phyloP scores from a whole-genome alignment of 495 filamentous ascomycete genomes.

The Xylaria bambusicola region DNA sequence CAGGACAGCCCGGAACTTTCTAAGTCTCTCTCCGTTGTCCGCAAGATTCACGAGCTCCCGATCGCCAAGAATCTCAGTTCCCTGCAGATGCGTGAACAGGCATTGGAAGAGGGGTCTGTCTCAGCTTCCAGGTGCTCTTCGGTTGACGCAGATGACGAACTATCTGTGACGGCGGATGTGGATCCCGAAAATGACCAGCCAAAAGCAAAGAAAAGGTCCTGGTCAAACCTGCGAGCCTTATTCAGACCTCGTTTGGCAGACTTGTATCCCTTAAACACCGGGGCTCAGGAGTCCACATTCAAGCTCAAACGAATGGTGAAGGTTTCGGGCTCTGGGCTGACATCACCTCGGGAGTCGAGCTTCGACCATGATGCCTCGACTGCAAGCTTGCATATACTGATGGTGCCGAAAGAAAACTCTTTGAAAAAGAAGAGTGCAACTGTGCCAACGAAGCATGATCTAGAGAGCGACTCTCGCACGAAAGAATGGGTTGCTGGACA shows the following conservation, averaged over 20 bases:
- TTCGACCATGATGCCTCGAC: neutral
- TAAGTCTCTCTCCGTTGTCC: neutral
- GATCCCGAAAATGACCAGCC: neutral
- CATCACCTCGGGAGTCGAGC: neutral
- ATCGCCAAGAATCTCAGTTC: conserved; percentile 19
- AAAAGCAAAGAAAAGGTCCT: conserved; percentile 14
- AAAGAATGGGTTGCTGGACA: conserved; percentile 2
- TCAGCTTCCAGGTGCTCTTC: neutral
- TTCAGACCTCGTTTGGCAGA: conserved; percentile 9
- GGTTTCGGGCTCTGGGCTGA: neutral
- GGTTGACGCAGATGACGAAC: neutral
- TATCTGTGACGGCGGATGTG: neutral
- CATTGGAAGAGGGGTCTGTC: neutral
- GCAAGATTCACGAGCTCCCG: conserved; percentile 13
- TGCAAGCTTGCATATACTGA: neutral
- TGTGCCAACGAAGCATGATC: neutral
- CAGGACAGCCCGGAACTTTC: conserved; percentile 4
- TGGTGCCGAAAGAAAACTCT: neutral
- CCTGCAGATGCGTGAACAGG: conserved; percentile 12
- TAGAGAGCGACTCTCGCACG: neutral
- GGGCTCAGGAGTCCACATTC: conserved; percentile 3
- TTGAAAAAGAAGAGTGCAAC: neutral
- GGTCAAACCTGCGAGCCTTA: conserved; percentile 15
- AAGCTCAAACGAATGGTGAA: conserved; percentile 9
- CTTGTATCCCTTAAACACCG: neutral